Conservation (phyloP, 2,329 filamentous ascomycete genomes). For the Colletotrichum eleusines region DNA sequence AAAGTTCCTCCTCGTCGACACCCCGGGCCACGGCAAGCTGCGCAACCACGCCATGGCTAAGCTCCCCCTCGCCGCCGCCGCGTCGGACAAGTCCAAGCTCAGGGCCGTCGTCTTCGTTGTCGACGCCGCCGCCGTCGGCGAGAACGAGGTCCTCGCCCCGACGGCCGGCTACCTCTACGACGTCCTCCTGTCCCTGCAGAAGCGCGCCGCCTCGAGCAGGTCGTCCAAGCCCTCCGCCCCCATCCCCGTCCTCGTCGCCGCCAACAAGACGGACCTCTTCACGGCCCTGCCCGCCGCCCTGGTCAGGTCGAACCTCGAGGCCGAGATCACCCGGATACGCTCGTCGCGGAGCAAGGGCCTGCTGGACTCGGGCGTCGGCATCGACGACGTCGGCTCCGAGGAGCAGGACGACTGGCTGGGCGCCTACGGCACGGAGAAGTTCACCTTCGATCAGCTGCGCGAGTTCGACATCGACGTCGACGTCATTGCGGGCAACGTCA, state of each 20-base stretch:
- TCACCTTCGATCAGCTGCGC: slow-evolving; percentile 84
- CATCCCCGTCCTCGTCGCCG: slow-evolving; percentile 84
- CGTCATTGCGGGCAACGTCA: slow-evolving; percentile 80
- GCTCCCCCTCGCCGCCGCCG: slow-evolving; percentile 52
- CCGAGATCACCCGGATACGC: slow-evolving; percentile 83
- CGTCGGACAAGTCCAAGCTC: slow-evolving; percentile 60
- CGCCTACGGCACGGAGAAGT: slow-evolving; percentile 80
- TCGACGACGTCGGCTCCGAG: slow-evolving; percentile 69
- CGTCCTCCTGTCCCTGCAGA: slow-evolving; percentile 85
- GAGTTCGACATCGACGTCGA: slow-evolving; percentile 85
- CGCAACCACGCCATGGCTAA: slow-evolving; percentile 74
- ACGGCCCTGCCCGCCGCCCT: slow-evolving; percentile 86
- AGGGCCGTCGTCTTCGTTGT: slow-evolving; percentile 87
- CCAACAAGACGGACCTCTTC: slow-evolving; percentile 97
- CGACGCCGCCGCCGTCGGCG: slow-evolving; percentile 79
- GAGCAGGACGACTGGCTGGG: slow-evolving; percentile 90
- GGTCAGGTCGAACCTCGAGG: slow-evolving; percentile 81
- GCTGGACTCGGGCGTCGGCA: slow-evolving; percentile 82
- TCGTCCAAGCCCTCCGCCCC: slow-evolving; percentile 51
- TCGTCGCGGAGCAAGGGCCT: slow-evolving; percentile 83
- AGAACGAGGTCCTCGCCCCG: slow-evolving; percentile 73
- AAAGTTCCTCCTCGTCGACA: slow-evolving; percentile 85
- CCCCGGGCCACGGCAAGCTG: slow-evolving; percentile 95
- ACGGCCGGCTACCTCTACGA: slow-evolving; percentile 91
- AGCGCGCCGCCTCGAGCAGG: slow-evolving; percentile 69